phyloP scores from a whole-genome alignment of 1,284 basidiomycete species.

The Sphagnurus paluster region DNA sequence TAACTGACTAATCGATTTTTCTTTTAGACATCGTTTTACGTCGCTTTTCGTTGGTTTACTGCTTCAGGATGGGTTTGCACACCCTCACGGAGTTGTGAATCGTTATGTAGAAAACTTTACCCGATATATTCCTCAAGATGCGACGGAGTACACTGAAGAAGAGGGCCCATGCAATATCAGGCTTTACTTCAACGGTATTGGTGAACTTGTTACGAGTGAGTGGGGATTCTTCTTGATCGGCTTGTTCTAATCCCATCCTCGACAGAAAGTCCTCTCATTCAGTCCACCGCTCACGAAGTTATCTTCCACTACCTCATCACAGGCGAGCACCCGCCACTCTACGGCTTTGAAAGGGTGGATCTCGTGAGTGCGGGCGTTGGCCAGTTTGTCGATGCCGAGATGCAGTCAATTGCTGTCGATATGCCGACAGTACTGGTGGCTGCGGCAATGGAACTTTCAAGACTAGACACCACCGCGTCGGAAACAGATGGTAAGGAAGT shows the following conservation, averaged over 20 bases:
- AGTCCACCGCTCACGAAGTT: background rate
- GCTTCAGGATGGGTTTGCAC: background rate
- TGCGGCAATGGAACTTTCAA: background rate
- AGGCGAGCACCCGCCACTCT: background rate
- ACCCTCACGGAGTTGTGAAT: background rate
- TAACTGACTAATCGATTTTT: background rate
- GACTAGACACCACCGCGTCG: background rate
- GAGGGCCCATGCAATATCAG: background rate
- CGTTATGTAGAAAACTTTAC: background rate
- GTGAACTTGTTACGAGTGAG: background rate
- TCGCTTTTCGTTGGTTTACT: background rate
- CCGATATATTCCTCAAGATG: background rate
- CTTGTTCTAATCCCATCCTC: too few relatives aligned
- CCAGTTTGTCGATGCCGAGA: background rate
- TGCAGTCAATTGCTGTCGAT: background rate
- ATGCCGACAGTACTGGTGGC: background rate
- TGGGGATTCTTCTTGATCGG: too few relatives aligned
- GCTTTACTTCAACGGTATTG: background rate
- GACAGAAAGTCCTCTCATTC: background rate
- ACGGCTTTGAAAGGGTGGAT: background rate
- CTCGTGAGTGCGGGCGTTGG: background rate
- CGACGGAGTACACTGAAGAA: background rate
- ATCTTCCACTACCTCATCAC: conserved; percentile 5
- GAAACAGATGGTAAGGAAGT: background rate
- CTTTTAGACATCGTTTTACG: background rate